Conservation (phyloP, 2,329 filamentous ascomycete genomes). For the Paramyrothecium sp. region DNA sequence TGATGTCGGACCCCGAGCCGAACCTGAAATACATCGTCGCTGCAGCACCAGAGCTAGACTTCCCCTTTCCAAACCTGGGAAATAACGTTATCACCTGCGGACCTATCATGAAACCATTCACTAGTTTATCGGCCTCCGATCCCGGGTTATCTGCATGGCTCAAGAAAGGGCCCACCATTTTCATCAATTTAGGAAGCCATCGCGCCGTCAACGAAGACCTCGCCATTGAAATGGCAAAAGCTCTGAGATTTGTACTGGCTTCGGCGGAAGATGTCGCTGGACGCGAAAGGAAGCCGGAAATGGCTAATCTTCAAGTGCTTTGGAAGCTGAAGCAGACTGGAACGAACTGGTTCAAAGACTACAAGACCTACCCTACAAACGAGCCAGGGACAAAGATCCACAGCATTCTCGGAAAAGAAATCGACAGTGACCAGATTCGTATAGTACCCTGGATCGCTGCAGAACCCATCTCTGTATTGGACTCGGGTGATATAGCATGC, state of each 20-base stretch:
- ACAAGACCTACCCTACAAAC: constrained; percentile 20
- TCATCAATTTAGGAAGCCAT: constrained; percentile 48
- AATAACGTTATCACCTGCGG: constrained; percentile 42
- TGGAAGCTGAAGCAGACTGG: constrained; percentile 30
- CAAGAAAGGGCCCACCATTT: constrained; percentile 35
- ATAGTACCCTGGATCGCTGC: constrained; percentile 31
- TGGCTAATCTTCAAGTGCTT: constrained; percentile 22
- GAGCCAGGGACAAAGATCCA: constrained; percentile 31
- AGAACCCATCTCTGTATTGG: constrained; percentile 34
- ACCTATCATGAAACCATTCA: constrained; percentile 38
- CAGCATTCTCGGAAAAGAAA: constrained; percentile 5
- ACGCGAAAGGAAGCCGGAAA: neutral
- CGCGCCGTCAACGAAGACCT: constrained; percentile 26
- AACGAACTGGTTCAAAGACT: constrained; percentile 14
- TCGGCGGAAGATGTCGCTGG: constrained; percentile 12
- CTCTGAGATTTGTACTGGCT: constrained; percentile 31
- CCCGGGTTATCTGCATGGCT: constrained; percentile 42
- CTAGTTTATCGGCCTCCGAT: constrained; percentile 32
- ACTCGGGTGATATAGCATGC: constrained; percentile 34
- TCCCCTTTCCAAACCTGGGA: constrained; percentile 33
- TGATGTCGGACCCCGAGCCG: too few relatives aligned
- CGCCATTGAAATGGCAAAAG: constrained; percentile 35
- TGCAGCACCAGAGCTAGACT: constrained; percentile 33
- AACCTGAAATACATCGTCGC: constrained; percentile 21
- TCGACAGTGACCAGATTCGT: too few relatives aligned